Conservation (phyloP, 2,329 filamentous ascomycete species). For the Rutstroemia sp. region DNA sequence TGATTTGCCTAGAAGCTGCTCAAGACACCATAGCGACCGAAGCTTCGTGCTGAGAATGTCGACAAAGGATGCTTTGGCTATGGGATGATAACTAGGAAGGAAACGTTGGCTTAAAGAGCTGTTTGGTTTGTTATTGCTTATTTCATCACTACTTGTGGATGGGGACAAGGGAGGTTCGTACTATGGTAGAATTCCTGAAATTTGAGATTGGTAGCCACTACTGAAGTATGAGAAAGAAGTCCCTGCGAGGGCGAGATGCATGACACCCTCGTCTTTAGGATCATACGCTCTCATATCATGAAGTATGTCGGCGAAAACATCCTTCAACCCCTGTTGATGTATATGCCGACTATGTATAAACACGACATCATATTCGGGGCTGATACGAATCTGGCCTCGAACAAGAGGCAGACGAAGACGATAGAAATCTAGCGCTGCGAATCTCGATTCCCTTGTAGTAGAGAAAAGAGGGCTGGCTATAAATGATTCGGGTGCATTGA, state of each 20-base stretch:
- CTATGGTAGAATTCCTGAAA: too few relatives aligned
- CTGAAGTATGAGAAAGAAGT: background rate
- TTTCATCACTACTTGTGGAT: background rate
- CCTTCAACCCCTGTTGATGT: background rate
- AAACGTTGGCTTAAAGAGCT: background rate
- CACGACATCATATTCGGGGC: background rate
- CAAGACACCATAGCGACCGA: background rate
- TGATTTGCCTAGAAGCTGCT: background rate
- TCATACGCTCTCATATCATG: slow-evolving; percentile 1
- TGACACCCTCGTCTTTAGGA: background rate
- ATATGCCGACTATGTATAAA: background rate
- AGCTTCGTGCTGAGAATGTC: background rate
- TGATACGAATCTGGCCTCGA: background rate
- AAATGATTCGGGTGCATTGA: background rate
- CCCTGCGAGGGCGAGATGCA: background rate
- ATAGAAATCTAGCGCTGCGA: background rate
- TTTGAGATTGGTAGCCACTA: background rate
- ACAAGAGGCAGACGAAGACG: background rate
- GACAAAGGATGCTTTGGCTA: background rate
- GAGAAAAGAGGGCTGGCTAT: background rate
- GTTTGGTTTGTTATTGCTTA: background rate
- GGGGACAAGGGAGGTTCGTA: too few relatives aligned
- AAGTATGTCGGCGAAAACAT: background rate
- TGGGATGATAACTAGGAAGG: too few relatives aligned
- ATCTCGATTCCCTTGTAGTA: background rate